A percentile compares a stretch with the other conserved stretches of the same genome.
phyloP scores from a whole-genome alignment of 495 filamentous ascomycete species.

The Talaromyces proteolyticus region DNA sequence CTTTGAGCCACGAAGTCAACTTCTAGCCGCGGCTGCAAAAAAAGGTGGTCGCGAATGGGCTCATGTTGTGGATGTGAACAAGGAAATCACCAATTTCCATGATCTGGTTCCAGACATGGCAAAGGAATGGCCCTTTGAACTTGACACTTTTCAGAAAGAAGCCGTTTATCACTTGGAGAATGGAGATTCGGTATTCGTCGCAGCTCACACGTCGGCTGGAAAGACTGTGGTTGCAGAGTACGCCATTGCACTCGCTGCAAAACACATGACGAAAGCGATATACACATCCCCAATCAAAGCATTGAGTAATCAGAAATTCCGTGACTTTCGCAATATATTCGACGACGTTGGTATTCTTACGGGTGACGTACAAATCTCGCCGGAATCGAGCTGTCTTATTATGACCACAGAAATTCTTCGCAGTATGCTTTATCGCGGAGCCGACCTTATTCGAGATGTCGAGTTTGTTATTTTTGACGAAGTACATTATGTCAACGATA shows the following conservation, averaged over 20 bases:
- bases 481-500: slow-evolving; percentile 97
- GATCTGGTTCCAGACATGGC: slow-evolving; percentile 97
- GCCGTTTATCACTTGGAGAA: slow-evolving; percentile 95
- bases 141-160: slow-evolving; percentile 98
- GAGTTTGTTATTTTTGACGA: slow-evolving; percentile 99
- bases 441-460: slow-evolving; percentile 93
- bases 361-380: slow-evolving; percentile 96
- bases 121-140: slow-evolving; percentile 90
- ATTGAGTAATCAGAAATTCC: slow-evolving; percentile 96
- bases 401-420: slow-evolving; percentile 98
- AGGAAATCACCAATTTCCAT: slow-evolving; percentile 82
- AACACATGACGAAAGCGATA: slow-evolving; percentile 98
- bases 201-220: slow-evolving; percentile 96
- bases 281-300: slow-evolving; percentile 99
- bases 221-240: slow-evolving; percentile 99
- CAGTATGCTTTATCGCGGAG: slow-evolving; percentile 97
- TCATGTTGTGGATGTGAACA: slow-evolving; percentile 92
- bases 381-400: slow-evolving; percentile 95
- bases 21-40: slow-evolving; percentile 65
- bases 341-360: slow-evolving; percentile 96
- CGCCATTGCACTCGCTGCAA: slow-evolving; percentile 89
- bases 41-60: slow-evolving; percentile 87
- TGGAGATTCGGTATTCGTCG: slow-evolving; percentile 96
- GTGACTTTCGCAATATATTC: slow-evolving; percentile 84
- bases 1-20: slow-evolving; percentile 71